Base-by-base conservation (phyloP, 1,284 basidiomycete genomes). In the Moniliophthora roreri region DNA sequence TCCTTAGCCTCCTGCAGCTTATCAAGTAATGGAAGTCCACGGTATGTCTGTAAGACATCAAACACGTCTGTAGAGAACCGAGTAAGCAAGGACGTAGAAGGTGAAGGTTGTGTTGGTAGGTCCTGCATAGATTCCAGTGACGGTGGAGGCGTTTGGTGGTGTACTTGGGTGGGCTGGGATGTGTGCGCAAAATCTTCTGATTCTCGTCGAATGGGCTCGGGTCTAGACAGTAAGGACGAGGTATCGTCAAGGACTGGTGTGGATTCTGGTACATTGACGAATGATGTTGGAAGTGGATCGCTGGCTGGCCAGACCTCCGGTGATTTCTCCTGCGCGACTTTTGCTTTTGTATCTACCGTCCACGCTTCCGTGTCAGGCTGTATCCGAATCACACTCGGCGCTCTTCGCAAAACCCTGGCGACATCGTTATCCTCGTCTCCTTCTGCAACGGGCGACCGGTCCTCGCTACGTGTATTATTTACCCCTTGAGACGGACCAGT, bases 41-140 rank as follows among this genome's bases (percentile, higher is more conserved):
- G 79, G 58, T 86, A 91, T 3, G 82, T 89, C 65, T 92, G 90
- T n/a, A 93, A 67, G 3, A 91, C 84, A 53, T 92, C 88, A 62
- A 91, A 92, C 0, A 91, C 81, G 48, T 85, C 82, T 1, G 83
- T 81, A 1, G 86, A 80, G 61, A 88, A 89, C 11, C 79, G 78
- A 10, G 87, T 82, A 44, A 82, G 76, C 59, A 81, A 72, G 37
- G 71, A 67, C 1, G 80, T 79, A 60, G 80, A 77, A 0, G 71
- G 69, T 18, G 9, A n/a, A 3, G 52, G 52, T 39, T 69, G 62
- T 3, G 51, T 42, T 35, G 67, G 66, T 42, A 65, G 60, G 20
- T 64, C n/a, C n/a, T n/a, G 59, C 6, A 62, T 60, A 18, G 63
- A 65, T 15, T 69, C 63, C 3, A 32, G n/a, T n/a, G n/a, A n/a